These are phyloP conservation scores for Bipolaris zeicola DNA, from an alignment of 2,329 filamentous ascomycete species.

Conservation along the genomic window DNA sequence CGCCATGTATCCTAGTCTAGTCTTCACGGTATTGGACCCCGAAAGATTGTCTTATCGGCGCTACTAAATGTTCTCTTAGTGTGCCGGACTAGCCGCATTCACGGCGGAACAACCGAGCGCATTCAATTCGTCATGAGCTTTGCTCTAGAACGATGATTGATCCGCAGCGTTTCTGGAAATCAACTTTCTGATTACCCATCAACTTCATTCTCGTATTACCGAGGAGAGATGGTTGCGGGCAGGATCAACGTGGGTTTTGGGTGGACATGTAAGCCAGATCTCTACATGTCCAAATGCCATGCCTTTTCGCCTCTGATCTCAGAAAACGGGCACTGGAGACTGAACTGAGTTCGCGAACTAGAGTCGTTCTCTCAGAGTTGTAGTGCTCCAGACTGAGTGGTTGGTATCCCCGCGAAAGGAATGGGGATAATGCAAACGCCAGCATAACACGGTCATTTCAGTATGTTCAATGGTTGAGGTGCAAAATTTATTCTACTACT, in stretches of 20 bases:
- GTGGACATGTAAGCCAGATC: background rate
- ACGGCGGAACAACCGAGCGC: background rate
- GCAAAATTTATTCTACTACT: background rate
- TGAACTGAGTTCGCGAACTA: background rate
- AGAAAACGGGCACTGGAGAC: background rate
- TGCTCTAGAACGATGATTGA: background rate
- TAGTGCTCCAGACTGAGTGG: background rate
- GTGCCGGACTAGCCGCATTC: background rate
- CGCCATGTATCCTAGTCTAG: background rate
- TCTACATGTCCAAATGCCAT: background rate
- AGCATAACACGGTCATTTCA: background rate
- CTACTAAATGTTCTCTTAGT: slow-evolving; percentile 1
- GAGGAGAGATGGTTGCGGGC: background rate
- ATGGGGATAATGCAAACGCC: background rate
- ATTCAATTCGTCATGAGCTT: background rate
- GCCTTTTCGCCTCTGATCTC: background rate
- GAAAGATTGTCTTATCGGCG: slow-evolving; percentile 1
- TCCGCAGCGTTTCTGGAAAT: background rate
- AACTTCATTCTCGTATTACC: background rate
- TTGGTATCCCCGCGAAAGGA: background rate
- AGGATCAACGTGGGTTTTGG: background rate
- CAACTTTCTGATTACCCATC: background rate
- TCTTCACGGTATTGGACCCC: background rate
- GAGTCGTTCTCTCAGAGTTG: background rate
- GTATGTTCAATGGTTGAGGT: background rate